Conservation (phyloP, 371 early-diverging fungal species). For the Rhizomucor miehei region DNA sequence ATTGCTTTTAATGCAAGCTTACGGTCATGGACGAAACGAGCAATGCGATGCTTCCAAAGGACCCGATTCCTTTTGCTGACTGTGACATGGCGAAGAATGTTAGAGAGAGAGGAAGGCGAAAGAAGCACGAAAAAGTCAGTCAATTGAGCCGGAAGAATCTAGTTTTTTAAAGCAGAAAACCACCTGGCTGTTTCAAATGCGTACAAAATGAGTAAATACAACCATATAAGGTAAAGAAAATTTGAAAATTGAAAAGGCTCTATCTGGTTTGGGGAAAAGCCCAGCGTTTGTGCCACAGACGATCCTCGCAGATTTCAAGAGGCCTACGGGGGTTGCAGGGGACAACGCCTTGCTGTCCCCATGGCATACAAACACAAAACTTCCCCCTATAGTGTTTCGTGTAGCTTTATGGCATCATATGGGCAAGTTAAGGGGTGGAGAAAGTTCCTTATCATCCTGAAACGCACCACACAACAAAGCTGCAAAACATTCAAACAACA, state of each 20-base stretch:
- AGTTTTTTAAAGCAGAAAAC: background rate
- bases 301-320: constrained; percentile 1
- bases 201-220: constrained; percentile 5
- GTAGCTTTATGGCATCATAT: too few species aligned
- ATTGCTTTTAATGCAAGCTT: constrained; percentile 11
- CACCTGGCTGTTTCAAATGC: background rate
- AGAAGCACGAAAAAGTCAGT: background rate
- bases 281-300: too few species aligned
- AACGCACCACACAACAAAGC: too few species aligned
- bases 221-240: constrained; percentile 5
- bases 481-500: too few species aligned
- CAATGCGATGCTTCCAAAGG: constrained; percentile 33
- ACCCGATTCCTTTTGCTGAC: constrained; percentile 29
- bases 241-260: background rate
- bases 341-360: too few species aligned
- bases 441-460: too few species aligned
- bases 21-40: constrained; percentile 46
- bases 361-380: background rate
- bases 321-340: background rate
- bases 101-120: background rate
- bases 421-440: too few species aligned
- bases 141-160: too few species aligned
- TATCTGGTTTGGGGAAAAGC: too few species aligned
- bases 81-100: background rate
- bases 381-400: background rate